phyloP scores from a whole-genome alignment of 805 yeast species.

The Ogataea pignaliae region DNA sequence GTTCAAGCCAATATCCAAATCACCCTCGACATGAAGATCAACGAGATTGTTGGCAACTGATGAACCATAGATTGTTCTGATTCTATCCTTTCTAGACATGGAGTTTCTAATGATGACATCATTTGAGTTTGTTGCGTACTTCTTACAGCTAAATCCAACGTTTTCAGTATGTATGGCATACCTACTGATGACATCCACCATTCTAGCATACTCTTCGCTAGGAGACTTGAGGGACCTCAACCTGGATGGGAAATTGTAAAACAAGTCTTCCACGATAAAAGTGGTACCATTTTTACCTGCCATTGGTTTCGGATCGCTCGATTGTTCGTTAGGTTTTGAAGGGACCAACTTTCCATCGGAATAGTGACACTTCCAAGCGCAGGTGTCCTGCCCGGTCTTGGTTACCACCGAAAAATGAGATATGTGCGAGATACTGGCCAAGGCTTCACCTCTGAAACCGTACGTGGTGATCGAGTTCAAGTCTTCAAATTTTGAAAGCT shows the following conservation, averaged over 20 bases:
- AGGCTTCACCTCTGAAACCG: constrained; percentile 96
- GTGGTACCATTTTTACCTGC: constrained; percentile 92
- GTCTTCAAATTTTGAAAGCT: constrained; percentile 71
- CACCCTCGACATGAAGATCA: constrained; percentile 37
- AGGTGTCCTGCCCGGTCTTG: constrained; percentile 50
- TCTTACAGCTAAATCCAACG: constrained; percentile 77
- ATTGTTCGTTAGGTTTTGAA: constrained; percentile 32
- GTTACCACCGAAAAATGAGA: constrained; percentile 78
- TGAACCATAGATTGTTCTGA: constrained; percentile 69
- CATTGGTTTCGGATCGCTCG: constrained; percentile 54
- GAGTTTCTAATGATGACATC: constrained; percentile 56
- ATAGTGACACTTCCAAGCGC: constrained; percentile 73
- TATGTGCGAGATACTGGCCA: constrained; percentile 90
- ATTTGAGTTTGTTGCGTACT: constrained; percentile 68
- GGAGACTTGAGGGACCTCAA: constrained; percentile 59
- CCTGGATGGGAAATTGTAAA: constrained; percentile 83
- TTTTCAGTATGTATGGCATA: constrained; percentile 71
- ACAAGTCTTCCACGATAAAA: constrained; percentile 79
- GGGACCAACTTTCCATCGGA: constrained; percentile 58
- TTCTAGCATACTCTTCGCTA: constrained; percentile 69
- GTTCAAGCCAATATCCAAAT: constrained; percentile 42
- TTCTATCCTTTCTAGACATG: constrained; percentile 55
- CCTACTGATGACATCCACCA: constrained; percentile 77
- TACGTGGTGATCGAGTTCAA: constrained; percentile 66
- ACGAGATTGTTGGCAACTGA: constrained; percentile 61